Base-by-base conservation (phyloP, 148 eudicot genomes). In the Diospyros lotus region DNA sequence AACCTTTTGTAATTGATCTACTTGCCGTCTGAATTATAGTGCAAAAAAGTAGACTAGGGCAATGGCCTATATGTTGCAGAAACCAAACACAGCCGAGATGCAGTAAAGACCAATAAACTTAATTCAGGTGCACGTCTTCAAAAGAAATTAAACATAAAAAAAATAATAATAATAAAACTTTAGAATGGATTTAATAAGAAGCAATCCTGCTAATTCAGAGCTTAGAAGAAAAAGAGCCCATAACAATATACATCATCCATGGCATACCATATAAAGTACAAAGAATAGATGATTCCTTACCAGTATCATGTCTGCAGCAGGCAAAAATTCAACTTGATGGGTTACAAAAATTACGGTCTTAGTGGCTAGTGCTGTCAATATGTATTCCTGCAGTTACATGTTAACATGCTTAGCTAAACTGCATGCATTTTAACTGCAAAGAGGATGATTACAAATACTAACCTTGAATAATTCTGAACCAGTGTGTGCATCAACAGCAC, bases 401-500 rank as follows among this genome's bases (percentile, higher is more conserved):
- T 59, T 18, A 28, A 84, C 6, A 28, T 54, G 17, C 67, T 86
- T 66, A 86, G 82, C 69, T 55, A 75, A 65, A 54, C 28, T 76
- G 58, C 44, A 82, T 62, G 28, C 39, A 71, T n/a, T 69, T 52
- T 64, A 18, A 68, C 56, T 12, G 40, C 48, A 71, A 69, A 69
- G 59, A 45, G 43, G 66, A 78, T 59, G 18, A 42, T 65, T 64
- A 58, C 67, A 38, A 38, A 69, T 8, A 52, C 73, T 74, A 61
- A 90, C 99, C 94, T 89, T 93, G 71, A 88, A 91, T 79, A 96
- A 78, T 41, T 89, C 91, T 51, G 94, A 86, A 17, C 91, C 97
- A 7, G 99, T 96, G 79, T 93, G 94, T 45, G 99, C 99, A 84
- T 96, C 99, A 55, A 96, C 98, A 59, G 99, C 99, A 81, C 99